A percentile compares a stretch with the other conserved stretches of the same genome.
Evolutionary conservation across 441 rosid species (phyloP).

Genomic region (Mallotus japonicus): DNA sequence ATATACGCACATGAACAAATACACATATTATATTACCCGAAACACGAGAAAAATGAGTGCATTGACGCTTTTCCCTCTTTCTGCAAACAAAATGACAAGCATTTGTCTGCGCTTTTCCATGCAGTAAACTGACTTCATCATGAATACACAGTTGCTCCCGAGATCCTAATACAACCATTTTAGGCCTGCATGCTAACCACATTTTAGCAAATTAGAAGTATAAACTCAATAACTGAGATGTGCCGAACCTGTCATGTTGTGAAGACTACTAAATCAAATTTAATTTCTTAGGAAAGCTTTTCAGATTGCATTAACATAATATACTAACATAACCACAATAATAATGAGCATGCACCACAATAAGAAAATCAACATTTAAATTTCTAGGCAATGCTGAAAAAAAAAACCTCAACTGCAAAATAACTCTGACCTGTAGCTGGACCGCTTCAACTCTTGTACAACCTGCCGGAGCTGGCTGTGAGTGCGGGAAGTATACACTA

Average conservation of each 20-base stretch:
- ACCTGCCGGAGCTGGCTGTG: conserved; percentile 98
- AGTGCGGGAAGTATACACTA: conserved; percentile 84
- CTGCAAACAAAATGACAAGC: conserved; percentile 73
- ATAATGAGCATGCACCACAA: not conserved
- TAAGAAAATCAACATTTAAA: not conserved
- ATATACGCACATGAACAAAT: not conserved
- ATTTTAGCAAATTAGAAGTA: conserved; percentile 17
- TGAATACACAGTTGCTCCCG: conserved; percentile 93
- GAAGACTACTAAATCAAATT: not conserved
- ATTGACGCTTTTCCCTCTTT: conserved; percentile 53
- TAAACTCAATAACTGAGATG: not conserved
- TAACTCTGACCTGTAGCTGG: conserved; percentile 70
- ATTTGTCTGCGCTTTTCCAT: conserved; percentile 84
- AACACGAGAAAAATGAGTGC: conserved; percentile 56
- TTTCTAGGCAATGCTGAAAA: not conserved
- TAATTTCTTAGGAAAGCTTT: not conserved
- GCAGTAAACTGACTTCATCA: conserved; percentile 76
- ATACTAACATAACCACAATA: not conserved
- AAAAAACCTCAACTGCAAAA: conserved; percentile 13
- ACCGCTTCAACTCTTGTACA: conserved; percentile 76
- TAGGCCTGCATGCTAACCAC: conserved; percentile 65
- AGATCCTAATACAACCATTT: conserved; percentile 92
- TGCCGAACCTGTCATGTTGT: not conserved
- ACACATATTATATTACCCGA: conserved; percentile 43
- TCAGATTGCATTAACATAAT: not conserved